Evolutionary conservation across 768 basidiomycete genomes (phyloP).

Genomic region (Suillus occidentalis): DNA sequence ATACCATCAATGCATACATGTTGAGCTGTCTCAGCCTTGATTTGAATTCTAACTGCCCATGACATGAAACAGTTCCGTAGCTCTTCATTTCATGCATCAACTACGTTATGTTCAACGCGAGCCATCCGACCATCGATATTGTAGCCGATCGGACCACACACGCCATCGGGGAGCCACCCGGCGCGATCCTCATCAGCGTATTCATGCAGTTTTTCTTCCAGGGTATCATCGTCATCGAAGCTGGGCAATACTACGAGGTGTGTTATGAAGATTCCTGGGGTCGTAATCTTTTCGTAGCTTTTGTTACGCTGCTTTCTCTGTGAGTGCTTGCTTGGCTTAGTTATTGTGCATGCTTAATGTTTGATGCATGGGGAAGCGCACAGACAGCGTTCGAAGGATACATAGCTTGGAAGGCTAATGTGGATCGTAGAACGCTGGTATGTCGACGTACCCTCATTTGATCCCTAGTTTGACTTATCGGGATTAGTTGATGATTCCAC

Average conservation of each 20-base stretch:
- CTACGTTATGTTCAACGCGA: not conserved
- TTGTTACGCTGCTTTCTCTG: constrained; percentile 43
- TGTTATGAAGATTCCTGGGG: constrained; percentile 44
- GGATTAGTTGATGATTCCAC: constrained; percentile 25
- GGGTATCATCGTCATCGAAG: constrained; percentile 42
- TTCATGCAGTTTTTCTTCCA: constrained; percentile 50
- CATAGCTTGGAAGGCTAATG: constrained; percentile 41
- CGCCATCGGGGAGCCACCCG: constrained; percentile 31
- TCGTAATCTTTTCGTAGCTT: constrained; percentile 42
- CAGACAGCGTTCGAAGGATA: constrained; percentile 44
- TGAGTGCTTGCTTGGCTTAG: constrained; percentile 23
- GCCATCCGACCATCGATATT: not conserved
- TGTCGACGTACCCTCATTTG: constrained; percentile 10
- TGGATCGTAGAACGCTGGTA: constrained; percentile 37
- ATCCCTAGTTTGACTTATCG: constrained; percentile 10
- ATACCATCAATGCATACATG: not conserved
- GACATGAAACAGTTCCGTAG: not conserved
- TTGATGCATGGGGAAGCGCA: constrained; percentile 22
- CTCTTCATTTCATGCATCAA: not conserved
- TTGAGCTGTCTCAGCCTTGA: not conserved
- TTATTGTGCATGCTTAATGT: not conserved
- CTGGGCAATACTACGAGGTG: constrained; percentile 40
- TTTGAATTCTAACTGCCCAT: not conserved
- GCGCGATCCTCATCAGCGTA: constrained; percentile 45
- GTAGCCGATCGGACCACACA: constrained; percentile 15